A percentile compares a stretch with the other conserved stretches of the same genome.
phyloP scores from a whole-genome alignment of 2,329 filamentous ascomycete species.

The Escovopsis sp. region DNA sequence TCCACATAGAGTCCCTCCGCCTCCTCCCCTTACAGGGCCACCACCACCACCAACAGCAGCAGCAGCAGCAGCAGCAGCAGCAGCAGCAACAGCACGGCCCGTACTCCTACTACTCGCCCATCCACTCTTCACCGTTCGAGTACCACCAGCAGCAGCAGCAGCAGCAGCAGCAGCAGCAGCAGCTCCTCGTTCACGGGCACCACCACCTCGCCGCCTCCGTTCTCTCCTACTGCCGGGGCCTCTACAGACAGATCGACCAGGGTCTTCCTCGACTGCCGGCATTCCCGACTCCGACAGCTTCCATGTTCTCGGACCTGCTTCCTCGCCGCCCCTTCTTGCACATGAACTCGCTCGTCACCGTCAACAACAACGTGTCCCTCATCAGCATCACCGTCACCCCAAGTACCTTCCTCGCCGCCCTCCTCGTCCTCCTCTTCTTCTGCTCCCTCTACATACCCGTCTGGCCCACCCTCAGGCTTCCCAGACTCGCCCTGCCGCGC shows the following conservation, averaged over 20 bases:
- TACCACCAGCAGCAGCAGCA: too few relatives aligned
- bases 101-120: background rate
- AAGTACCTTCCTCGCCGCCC: conserved; percentile 38
- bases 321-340: conserved; percentile 10
- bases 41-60: too few relatives aligned
- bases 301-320: conserved; percentile 1
- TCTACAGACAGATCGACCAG: background rate
- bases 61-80: too few relatives aligned
- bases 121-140: background rate
- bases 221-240: background rate
- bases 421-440: conserved; percentile 35
- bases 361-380: conserved; percentile 46
- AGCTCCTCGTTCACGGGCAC: too few relatives aligned
- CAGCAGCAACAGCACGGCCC: too few relatives aligned
- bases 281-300: background rate
- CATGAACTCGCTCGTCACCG: conserved; percentile 44
- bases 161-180: too few relatives aligned
- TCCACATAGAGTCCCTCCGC: too few relatives aligned
- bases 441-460: conserved; percentile 30
- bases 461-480: conserved; percentile 18
- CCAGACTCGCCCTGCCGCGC: conserved; percentile 19
- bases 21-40: background rate
- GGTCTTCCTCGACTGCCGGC: background rate
- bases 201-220: background rate
- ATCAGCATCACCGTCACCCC: conserved; percentile 43